Evolutionary conservation across 345 rosid species (phyloP).

Genomic region (Heritiera fomes): DNA sequence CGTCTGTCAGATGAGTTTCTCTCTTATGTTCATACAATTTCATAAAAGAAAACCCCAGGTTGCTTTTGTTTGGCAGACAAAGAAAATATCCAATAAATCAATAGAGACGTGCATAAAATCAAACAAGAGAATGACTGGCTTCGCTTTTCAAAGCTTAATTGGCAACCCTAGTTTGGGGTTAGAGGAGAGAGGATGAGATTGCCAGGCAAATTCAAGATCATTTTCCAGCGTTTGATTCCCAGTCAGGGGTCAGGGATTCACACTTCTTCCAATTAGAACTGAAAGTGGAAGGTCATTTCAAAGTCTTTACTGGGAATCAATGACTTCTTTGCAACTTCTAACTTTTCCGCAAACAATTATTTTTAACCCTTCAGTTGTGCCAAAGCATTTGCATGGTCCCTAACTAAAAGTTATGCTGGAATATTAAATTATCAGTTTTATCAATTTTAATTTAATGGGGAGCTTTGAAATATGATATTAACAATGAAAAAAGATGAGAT

Average conservation of each 20-base stretch:
- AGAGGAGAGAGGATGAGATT: not conserved
- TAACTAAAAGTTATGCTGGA: too few relatives aligned
- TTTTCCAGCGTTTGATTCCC: not conserved
- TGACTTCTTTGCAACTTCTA: slow-evolving; percentile 2
- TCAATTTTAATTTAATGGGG: too few relatives aligned
- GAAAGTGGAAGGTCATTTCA: not conserved
- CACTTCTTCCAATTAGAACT: not conserved
- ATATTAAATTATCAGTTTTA: too few relatives aligned
- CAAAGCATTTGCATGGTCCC: too few relatives aligned
- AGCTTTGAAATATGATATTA: too few relatives aligned
- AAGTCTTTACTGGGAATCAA: slow-evolving; percentile 11
- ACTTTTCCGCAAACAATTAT: not conserved
- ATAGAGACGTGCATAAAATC: not conserved
- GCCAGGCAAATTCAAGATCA: not conserved
- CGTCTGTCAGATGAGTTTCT: not conserved
- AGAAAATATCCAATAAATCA: not conserved
- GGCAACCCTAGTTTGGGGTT: not conserved
- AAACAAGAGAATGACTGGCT: not conserved
- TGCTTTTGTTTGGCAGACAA: not conserved
- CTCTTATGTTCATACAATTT: not conserved
- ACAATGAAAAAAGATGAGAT: too few relatives aligned
- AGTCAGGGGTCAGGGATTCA: not conserved
- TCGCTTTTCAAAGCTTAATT: not conserved
- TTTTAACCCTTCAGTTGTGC: not conserved
- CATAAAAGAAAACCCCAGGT: not conserved